Base-by-base conservation (phyloP, 352 stramenopile species). In the Globisporangium megalacanthum region DNA sequence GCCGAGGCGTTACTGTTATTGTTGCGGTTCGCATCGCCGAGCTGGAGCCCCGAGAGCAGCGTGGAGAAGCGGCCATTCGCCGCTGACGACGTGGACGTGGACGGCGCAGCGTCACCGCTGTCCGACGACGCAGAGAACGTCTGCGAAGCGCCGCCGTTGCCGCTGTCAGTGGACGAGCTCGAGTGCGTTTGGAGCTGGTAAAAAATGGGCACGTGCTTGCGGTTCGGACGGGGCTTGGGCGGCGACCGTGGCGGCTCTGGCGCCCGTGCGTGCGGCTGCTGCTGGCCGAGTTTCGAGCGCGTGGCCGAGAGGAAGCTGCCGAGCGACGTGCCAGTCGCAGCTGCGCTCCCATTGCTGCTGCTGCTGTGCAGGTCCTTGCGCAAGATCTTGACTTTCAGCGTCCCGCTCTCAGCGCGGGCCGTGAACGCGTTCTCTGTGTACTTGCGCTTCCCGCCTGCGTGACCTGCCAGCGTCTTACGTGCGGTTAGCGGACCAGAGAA, bases 141-240 rank as follows among this genome's bases (percentile, higher is more conserved):
- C 22, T 75, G 70, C 5, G 44, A 61, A 19, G 31, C 14, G 36
- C 53, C 15, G 36, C 66, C 47, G 22, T 13, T 41, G 51, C 53
- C 50, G 41, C 42, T 58, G 15, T 83, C 75, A 42, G 80, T 68
- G 2, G 75, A 81, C 2, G 63, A 74, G 50, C 58, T 79, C 35
- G 20, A 17, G 20, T 46, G 19, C 14, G 57, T 62, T 22, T 73
- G 64, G 13, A 68, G 58, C 50, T 89, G 75, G 65, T 92, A 92
- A 64, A 92, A 92, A 41, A 92, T 87, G 3, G 82, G 82, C 29
- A 92, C 79, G 61, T 92, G 82, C 64, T 92, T 92, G 56, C 82
- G 69, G 49, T 92, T 92, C n/a, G 82, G 74, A 46, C 82, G 72
- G 2, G 82, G 82, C 64, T 88, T 89, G 11, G 82, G 82, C 5